These are phyloP conservation scores for Diaporthe amygdali DNA, from an alignment of 2,329 filamentous ascomycete species.

Conservation along the genomic window DNA sequence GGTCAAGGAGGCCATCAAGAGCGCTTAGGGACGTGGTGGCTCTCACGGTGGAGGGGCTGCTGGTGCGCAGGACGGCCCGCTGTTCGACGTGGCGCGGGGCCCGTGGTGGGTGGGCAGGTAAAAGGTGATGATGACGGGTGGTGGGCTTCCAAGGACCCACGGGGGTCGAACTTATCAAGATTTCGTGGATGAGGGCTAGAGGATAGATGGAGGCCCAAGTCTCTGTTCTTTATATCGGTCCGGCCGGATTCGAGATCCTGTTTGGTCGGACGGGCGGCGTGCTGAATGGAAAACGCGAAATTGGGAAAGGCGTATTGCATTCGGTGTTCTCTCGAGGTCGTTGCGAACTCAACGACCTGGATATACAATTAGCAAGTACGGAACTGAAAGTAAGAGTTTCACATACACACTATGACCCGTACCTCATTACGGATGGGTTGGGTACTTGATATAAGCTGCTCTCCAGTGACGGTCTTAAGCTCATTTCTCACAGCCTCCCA, in stretches of 20 bases:
- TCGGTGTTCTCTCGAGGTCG: background rate
- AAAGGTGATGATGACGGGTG: background rate
- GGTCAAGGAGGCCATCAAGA: conserved; percentile 43
- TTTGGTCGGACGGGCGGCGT: background rate
- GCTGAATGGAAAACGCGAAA: background rate
- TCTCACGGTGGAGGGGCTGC: background rate
- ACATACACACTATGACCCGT: too few species aligned
- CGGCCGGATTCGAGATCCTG: background rate
- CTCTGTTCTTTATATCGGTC: background rate
- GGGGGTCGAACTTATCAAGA: background rate
- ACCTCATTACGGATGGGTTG: too few species aligned
- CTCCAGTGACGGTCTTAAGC: too few species aligned
- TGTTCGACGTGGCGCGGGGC: background rate
- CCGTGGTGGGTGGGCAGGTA: conserved; percentile 7
- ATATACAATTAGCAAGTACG: conserved; percentile 6
- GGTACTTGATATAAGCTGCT: too few species aligned
- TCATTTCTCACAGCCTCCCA: too few species aligned
- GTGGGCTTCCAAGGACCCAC: background rate
- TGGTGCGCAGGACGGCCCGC: background rate
- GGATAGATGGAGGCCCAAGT: background rate
- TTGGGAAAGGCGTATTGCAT: background rate
- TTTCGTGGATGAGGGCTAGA: background rate
- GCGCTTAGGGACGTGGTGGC: conserved; percentile 10
- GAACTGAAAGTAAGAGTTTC: background rate
- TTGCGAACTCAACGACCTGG: background rate